Conservation (phyloP, 2,329 filamentous ascomycete species). For the Diaporthe nobilis region DNA sequence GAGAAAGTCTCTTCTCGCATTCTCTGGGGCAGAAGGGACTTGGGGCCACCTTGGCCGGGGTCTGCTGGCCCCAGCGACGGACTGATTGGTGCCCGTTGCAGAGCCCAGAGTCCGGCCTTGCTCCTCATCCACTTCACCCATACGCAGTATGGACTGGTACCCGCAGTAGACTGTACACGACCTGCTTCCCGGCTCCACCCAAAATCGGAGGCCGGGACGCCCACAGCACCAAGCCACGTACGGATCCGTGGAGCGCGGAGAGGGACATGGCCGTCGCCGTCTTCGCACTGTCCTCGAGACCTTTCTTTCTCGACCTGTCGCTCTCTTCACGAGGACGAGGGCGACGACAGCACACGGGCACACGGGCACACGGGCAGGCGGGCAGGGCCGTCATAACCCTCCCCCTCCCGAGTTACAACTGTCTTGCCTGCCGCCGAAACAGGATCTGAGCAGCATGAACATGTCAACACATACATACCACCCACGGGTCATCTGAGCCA, state of each 20-base stretch:
- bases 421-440: conserved; percentile 33
- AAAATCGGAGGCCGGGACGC: conserved; percentile 37
- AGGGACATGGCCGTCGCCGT: conserved; percentile 7
- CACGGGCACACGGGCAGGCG: not conserved
- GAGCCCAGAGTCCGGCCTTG: conserved; percentile 31
- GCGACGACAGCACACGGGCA: not conserved
- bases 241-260: conserved; percentile 29
- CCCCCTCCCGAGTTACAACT: not conserved
- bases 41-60: conserved; percentile 29
- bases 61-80: conserved; percentile 25
- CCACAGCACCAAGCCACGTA: conserved; percentile 36
- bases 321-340: not conserved
- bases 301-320: not conserved
- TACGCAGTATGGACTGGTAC: conserved; percentile 18
- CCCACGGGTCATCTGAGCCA: conserved; percentile 16
- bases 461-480: conserved; percentile 25
- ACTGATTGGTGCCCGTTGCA: conserved; percentile 31
- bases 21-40: conserved; percentile 36
- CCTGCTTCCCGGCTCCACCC: conserved; percentile 29
- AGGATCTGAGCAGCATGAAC: conserved; percentile 33
- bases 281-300: conserved; percentile 37
- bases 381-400: not conserved
- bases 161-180: conserved; percentile 4
- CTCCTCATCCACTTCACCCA: conserved; percentile 19
- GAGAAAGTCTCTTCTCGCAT: conserved; percentile 38